These are phyloP conservation scores for Lepidopterella palustris DNA, from an alignment of 495 filamentous ascomycete genomes.

Conservation along the genomic window DNA sequence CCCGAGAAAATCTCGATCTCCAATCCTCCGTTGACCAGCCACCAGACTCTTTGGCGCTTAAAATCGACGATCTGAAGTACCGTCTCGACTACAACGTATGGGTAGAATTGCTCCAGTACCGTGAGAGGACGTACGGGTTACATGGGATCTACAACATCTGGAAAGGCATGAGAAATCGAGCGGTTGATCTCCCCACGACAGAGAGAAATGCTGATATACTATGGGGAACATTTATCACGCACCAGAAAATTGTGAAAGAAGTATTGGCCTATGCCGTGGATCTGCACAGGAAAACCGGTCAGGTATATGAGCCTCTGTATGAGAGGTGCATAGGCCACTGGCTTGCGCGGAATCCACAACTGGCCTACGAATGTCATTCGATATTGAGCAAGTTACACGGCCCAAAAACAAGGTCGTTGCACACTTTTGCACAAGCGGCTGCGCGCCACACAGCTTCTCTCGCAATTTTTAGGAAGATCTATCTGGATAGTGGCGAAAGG, in stretches of 20 bases:
- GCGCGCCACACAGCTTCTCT: constrained; percentile 35
- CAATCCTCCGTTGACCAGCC: not conserved
- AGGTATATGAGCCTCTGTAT: constrained; percentile 47
- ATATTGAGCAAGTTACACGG: constrained; percentile 10
- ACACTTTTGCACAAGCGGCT: constrained; percentile 31
- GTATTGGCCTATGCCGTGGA: constrained; percentile 51
- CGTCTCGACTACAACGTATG: constrained; percentile 54
- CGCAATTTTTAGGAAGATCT: constrained; percentile 47
- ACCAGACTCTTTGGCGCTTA: constrained; percentile 16
- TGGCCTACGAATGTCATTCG: constrained; percentile 26
- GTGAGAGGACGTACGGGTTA: constrained; percentile 53
- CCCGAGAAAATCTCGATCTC: not conserved
- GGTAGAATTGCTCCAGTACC: constrained; percentile 57
- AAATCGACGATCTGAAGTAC: constrained; percentile 51
- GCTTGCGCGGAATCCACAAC: constrained; percentile 44
- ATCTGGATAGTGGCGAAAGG: constrained; percentile 38
- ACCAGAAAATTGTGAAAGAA: constrained; percentile 44
- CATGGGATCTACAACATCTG: constrained; percentile 57
- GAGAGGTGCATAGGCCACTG: constrained; percentile 44
- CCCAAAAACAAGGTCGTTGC: constrained; percentile 27
- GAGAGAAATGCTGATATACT: constrained; percentile 48
- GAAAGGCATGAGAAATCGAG: constrained; percentile 48
- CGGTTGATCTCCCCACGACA: constrained; percentile 43
- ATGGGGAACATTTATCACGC: constrained; percentile 50
- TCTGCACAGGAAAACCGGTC: constrained; percentile 42